These are phyloP conservation scores for Corylus heterophylla DNA, from an alignment of 306 rosid species.

Conservation along the genomic window DNA sequence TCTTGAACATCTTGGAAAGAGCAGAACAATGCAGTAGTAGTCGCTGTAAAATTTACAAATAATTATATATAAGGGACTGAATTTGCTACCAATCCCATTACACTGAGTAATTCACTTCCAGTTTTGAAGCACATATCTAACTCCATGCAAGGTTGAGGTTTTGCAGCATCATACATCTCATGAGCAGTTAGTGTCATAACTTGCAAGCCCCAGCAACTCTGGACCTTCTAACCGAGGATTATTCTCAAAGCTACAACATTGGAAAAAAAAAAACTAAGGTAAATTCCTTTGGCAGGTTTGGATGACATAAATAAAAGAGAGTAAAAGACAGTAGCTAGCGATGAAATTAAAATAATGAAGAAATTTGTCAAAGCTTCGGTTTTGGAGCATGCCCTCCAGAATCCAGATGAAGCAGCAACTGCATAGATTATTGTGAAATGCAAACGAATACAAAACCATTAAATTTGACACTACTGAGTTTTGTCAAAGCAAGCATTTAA, in stretches of 20 bases:
- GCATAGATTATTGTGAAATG: background rate
- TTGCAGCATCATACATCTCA: constrained; percentile 45
- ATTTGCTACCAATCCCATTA: constrained; percentile 56
- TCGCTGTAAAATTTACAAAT: constrained; percentile 52
- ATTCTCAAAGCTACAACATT: constrained; percentile 72
- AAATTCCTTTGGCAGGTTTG: constrained; percentile 13
- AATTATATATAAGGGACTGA: constrained; percentile 40
- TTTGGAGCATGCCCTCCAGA: background rate
- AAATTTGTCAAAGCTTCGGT: background rate
- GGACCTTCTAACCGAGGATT: constrained; percentile 94
- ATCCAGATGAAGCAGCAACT: background rate
- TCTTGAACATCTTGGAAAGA: constrained; percentile 34
- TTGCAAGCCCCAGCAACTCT: constrained; percentile 89
- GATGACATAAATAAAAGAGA: background rate
- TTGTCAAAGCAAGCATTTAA: background rate
- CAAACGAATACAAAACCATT: background rate
- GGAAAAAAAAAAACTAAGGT: constrained; percentile 26
- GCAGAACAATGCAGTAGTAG: constrained; percentile 42
- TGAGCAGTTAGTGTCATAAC: constrained; percentile 90
- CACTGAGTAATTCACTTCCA: constrained; percentile 47
- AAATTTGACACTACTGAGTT: background rate
- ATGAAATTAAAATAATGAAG: background rate
- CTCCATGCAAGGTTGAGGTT: constrained; percentile 31
- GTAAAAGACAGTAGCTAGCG: constrained; percentile 7
- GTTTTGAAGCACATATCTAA: constrained; percentile 40